phyloP scores from a whole-genome alignment of 1,284 basidiomycete genomes.

The Sporisorium graminicola region DNA sequence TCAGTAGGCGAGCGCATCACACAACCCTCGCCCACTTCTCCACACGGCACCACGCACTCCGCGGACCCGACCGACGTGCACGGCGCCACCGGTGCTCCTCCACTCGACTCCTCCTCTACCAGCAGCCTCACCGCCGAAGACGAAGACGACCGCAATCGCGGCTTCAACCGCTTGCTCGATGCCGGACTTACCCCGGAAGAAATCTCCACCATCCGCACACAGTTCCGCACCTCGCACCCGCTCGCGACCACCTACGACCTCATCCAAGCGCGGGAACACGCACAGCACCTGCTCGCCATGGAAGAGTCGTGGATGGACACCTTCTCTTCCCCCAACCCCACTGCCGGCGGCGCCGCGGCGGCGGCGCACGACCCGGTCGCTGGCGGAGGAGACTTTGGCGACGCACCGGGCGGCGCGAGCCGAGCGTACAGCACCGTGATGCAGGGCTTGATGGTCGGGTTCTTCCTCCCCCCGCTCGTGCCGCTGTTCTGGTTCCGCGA shows the following conservation, averaged over 20 bases:
- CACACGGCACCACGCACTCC: not conserved
- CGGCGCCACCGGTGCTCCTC: not conserved
- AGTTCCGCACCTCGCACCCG: conserved; percentile 35
- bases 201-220: conserved; percentile 32
- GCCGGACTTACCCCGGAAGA: conserved; percentile 34
- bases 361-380: too few relatives aligned
- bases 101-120: not conserved
- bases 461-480: conserved; percentile 34
- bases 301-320: conserved; percentile 54
- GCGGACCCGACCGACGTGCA: not conserved
- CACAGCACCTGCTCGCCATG: conserved; percentile 36
- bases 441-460: conserved; percentile 41
- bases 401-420: too few relatives aligned
- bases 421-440: conserved; percentile 30
- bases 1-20: conserved; percentile 39
- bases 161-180: conserved; percentile 43
- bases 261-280: conserved; percentile 28
- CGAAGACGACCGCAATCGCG: conserved; percentile 16
- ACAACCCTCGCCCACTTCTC: too few relatives aligned
- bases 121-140: not conserved
- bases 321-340: conserved; percentile 15
- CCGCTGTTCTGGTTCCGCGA: conserved; percentile 46
- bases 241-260: conserved; percentile 26
- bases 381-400: conserved; percentile 2
- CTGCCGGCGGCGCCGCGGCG: too few relatives aligned